Evolutionary conservation across 1,284 basidiomycete species (phyloP).

Genomic region (Paramarasmius palmivorus): DNA sequence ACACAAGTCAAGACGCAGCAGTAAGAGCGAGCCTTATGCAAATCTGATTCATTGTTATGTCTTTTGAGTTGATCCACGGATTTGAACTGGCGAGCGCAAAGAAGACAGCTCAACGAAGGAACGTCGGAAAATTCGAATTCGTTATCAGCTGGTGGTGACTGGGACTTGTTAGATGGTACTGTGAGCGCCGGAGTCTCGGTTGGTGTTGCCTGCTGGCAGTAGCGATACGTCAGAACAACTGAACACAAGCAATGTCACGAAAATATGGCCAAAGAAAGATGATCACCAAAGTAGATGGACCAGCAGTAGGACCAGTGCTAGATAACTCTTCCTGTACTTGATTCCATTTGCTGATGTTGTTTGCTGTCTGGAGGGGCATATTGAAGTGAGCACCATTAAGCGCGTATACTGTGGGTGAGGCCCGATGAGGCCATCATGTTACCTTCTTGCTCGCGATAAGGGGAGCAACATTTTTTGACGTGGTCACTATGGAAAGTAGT

Average conservation of each 20-base stretch:
- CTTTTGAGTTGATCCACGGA: constrained; percentile 78
- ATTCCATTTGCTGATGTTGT: constrained; percentile 94
- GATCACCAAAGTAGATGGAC: constrained; percentile 37
- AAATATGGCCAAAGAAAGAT: constrained; percentile 29
- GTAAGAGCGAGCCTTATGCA: constrained; percentile 81
- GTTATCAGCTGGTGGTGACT: constrained; percentile 41
- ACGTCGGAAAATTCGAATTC: constrained; percentile 81
- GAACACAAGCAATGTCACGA: constrained; percentile 20
- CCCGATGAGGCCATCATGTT: constrained; percentile 17
- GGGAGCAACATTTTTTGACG: constrained; percentile 77
- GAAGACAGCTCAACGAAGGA: constrained; percentile 74
- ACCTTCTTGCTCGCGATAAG: constrained; percentile 90
- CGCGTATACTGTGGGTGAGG: neutral
- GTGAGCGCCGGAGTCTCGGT: constrained; percentile 21
- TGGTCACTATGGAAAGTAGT: constrained; percentile 41
- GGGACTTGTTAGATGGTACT: constrained; percentile 26
- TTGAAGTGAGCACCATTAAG: neutral
- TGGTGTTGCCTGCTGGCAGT: constrained; percentile 27
- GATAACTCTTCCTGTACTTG: constrained; percentile 85
- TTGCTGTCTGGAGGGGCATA: constrained; percentile 59
- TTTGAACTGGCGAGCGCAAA: constrained; percentile 93
- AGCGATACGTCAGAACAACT: constrained; percentile 27
- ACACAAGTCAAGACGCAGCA: constrained; percentile 28
- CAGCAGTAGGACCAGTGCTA: constrained; percentile 34
- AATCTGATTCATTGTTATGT: constrained; percentile 87